Percentiles rank a stretch among this genome's conserved stretches.
phyloP scores from a whole-genome alignment of 2,329 filamentous ascomycete genomes.

The Coniochaeta sp. region DNA sequence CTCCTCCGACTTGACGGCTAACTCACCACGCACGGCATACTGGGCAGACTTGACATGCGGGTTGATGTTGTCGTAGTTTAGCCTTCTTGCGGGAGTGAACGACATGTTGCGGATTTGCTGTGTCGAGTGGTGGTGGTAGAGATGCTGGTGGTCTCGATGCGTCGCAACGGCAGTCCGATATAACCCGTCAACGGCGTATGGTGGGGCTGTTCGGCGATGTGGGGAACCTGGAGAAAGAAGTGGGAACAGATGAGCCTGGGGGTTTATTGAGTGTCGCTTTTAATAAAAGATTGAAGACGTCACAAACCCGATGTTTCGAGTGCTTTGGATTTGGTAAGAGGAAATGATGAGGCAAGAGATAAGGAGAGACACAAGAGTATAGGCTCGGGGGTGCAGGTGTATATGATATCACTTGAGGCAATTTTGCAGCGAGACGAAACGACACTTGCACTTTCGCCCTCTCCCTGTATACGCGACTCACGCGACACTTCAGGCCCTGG shows the following conservation, averaged over 20 bases:
- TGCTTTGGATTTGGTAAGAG: background rate
- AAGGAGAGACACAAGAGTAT: background rate
- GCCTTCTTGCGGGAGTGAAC: conserved; percentile 31
- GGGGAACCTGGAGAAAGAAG: background rate
- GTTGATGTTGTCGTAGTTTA: conserved; percentile 88
- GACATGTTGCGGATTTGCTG: conserved; percentile 25
- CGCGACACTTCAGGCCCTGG: background rate
- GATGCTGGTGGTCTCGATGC: background rate
- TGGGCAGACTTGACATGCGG: conserved; percentile 78
- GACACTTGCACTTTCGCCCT: background rate
- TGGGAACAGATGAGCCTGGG: background rate
- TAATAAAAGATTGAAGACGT: background rate
- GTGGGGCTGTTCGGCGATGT: background rate
- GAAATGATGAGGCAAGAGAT: background rate
- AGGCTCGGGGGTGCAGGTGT: too few species aligned
- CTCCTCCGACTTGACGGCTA: conserved; percentile 88
- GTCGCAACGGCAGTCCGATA: conserved; percentile 1
- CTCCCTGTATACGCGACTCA: background rate
- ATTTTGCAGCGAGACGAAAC: background rate
- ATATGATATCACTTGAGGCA: conserved; percentile 1
- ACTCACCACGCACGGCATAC: conserved; percentile 94
- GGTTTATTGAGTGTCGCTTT: background rate
- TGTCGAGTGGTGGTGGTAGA: background rate
- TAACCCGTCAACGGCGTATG: background rate
- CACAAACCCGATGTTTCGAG: background rate